A percentile compares a stretch with the other conserved stretches of the same genome.
These are phyloP conservation scores for Stemphylium lycopersici DNA, from an alignment of 2,329 filamentous ascomycete species.

Conservation along the genomic window DNA sequence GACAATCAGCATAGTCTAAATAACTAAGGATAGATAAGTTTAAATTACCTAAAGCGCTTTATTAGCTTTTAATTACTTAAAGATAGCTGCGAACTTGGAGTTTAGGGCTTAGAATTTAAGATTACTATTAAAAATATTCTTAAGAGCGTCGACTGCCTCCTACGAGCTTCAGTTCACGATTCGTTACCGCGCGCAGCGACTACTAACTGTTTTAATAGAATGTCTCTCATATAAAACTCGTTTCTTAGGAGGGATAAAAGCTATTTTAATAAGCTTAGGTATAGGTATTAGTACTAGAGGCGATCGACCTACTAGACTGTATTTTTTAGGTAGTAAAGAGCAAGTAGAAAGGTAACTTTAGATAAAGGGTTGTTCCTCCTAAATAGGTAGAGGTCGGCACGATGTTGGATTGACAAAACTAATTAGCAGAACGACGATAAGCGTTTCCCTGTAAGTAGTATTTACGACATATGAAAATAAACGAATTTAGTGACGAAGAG, in stretches of 20 bases:
- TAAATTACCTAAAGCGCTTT: conserved; percentile 3
- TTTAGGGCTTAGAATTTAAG: conserved; percentile 6
- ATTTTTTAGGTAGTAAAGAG: background rate
- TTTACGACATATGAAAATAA: background rate
- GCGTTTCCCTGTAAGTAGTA: background rate
- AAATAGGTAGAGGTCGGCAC: background rate
- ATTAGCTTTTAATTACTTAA: background rate
- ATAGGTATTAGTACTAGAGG: background rate
- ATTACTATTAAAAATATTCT: conserved; percentile 15
- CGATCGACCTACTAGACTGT: background rate
- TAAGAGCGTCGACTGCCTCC: conserved; percentile 8
- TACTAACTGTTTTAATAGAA: conserved; percentile 1
- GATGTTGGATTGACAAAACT: background rate
- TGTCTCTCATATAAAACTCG: conserved; percentile 2
- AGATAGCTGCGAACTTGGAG: conserved; percentile 4
- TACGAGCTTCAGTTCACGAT: conserved; percentile 1
- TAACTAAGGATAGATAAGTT: background rate
- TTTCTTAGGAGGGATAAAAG: background rate
- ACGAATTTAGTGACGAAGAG: background rate
- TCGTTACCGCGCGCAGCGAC: background rate
- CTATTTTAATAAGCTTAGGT: background rate
- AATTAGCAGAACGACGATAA: background rate
- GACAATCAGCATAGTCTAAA: background rate
- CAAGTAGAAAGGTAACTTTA: background rate
- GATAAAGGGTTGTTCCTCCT: background rate